Conservation (phyloP, 306 rosid species). For the Prunus mume region DNA sequence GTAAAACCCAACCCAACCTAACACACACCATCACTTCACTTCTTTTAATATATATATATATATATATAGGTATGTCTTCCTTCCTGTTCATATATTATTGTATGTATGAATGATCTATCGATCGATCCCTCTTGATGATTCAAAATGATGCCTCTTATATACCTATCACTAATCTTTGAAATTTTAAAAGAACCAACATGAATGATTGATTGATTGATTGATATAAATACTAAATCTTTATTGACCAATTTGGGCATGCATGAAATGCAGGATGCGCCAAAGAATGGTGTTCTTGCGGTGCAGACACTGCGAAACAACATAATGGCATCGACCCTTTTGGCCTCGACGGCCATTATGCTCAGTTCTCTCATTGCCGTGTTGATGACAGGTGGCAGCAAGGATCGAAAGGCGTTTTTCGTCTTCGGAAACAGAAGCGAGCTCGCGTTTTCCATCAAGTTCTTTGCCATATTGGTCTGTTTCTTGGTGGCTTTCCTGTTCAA, state of each 20-base stretch:
- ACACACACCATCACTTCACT: not conserved
- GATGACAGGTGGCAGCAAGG: slow-evolving; percentile 39
- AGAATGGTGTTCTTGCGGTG: slow-evolving; percentile 78
- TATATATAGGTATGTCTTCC: no score
- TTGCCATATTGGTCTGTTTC: slow-evolving; percentile 72
- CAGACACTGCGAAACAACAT: slow-evolving; percentile 84
- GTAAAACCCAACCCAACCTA: slow-evolving; percentile 24
- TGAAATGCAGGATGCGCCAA: slow-evolving; percentile 50
- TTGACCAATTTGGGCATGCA: not conserved
- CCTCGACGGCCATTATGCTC: slow-evolving; percentile 85
- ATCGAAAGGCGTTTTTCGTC: slow-evolving; percentile 13
- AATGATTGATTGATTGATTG: not conserved
- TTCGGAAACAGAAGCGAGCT: slow-evolving; percentile 48
- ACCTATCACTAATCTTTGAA: not conserved
- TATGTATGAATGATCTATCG: not conserved
- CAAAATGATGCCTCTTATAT: not conserved
- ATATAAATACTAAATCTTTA: not conserved
- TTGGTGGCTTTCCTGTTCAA: slow-evolving; percentile 61
- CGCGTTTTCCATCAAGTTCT: slow-evolving; percentile 55
- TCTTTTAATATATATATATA: no score
- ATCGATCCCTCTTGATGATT: not conserved
- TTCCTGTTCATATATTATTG: not conserved
- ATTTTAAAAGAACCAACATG: not conserved
- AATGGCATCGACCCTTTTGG: slow-evolving; percentile 92
- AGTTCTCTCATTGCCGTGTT: slow-evolving; percentile 73